Base-by-base conservation (phyloP, 73 alveolate genomes). In the Symbiodinium natans region DNA sequence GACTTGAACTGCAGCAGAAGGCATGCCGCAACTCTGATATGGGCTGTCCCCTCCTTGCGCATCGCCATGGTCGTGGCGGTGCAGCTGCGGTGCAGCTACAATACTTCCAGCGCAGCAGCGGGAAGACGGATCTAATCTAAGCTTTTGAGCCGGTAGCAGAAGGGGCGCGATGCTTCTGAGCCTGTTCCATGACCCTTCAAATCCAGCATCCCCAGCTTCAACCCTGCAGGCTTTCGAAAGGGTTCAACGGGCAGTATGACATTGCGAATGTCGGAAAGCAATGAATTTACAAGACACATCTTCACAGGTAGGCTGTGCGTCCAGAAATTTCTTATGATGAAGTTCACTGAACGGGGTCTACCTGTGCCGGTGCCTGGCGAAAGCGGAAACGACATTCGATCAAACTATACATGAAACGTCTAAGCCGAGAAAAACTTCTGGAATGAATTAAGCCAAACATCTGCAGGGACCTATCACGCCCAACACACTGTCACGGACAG, bases 81-180 rank as follows among this genome's bases (percentile, higher is more conserved):
- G n/a, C n/a, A n/a, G n/a, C n/a, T n/a, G n/a, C 80, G 80, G 80
- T 63, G 80, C 38, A 63, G 80, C 80, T 63, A 63, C 80, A 63
- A 29, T 63, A 27, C 80, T 63, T 63, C 80, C 80, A 27, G n/a
- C n/a, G n/a, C n/a, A n/a, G n/a, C n/a, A 46, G 40, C 36, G 11
- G 80, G 80, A 63, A 63, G 80, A 63, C 80, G 80, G 80, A 63
- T 63, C 80, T 63, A 63, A 23, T n/a, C n/a, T n/a, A n/a, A n/a
- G n/a, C n/a, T n/a, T n/a, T n/a, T n/a, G n/a, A n/a, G n/a, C n/a
- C n/a, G n/a, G n/a, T n/a, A n/a, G n/a, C n/a, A n/a, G n/a, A n/a
- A n/a, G n/a, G n/a, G n/a, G n/a, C n/a, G n/a, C n/a, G n/a, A n/a
- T n/a, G n/a, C n/a, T n/a, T n/a, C n/a, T n/a, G n/a, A n/a, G n/a